These are phyloP conservation scores for Candida boidinii DNA, from an alignment of 805 yeast genomes.

Conservation along the genomic window DNA sequence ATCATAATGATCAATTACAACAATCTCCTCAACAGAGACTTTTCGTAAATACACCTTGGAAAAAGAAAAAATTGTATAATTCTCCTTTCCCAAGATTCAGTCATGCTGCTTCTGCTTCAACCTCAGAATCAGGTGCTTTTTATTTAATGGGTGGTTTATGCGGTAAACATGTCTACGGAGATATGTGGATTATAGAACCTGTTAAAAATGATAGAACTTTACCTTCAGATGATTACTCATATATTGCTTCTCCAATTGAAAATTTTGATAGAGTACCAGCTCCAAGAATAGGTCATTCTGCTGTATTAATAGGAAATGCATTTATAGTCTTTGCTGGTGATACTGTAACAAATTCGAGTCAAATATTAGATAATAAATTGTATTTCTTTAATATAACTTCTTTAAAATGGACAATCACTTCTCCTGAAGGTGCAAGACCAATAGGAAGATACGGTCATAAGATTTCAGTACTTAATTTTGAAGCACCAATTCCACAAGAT, in stretches of 20 bases:
- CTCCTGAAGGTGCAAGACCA: slow-evolving; percentile 69
- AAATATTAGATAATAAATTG: slow-evolving; percentile 80
- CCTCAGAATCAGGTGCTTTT: slow-evolving; percentile 74
- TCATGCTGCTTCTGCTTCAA: slow-evolving; percentile 73
- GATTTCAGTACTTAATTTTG: slow-evolving; percentile 63
- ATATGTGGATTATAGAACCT: slow-evolving; percentile 82
- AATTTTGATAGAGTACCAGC: slow-evolving; percentile 80
- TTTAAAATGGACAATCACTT: slow-evolving; percentile 71
- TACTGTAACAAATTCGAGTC: slow-evolving; percentile 69
- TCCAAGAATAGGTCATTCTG: slow-evolving; percentile 94
- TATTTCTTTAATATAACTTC: slow-evolving; percentile 80
- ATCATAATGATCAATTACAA: no score
- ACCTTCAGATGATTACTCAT: slow-evolving; percentile 20
- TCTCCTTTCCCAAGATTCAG: slow-evolving; percentile 95
- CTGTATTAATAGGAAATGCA: slow-evolving; percentile 89
- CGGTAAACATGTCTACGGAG: slow-evolving; percentile 89
- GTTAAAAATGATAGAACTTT: slow-evolving; percentile 16
- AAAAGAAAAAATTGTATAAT: slow-evolving; percentile 47
- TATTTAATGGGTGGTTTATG: slow-evolving; percentile 93
- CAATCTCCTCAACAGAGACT: no score
- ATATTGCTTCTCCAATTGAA: slow-evolving; percentile 46
- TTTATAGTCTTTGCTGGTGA: slow-evolving; percentile 96
- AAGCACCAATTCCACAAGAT: slow-evolving; percentile 33
- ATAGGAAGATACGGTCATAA: slow-evolving; percentile 93
- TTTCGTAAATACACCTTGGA: slow-evolving; percentile 48